Base-by-base conservation (phyloP, 2,329 filamentous ascomycete species). In the Botryotinia globosa region DNA sequence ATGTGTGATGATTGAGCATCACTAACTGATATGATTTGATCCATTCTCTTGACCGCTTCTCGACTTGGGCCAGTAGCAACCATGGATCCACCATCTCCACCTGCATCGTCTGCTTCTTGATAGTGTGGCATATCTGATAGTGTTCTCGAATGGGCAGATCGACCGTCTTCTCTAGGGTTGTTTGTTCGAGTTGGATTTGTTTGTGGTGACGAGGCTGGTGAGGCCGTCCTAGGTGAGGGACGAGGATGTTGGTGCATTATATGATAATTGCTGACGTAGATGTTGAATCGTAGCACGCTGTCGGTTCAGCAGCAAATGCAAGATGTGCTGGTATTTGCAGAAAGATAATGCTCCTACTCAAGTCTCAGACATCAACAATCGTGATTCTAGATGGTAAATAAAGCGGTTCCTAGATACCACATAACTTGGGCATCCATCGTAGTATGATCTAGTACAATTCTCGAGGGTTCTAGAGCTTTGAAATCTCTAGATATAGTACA, bases 241-340 rank as follows among this genome's bases (percentile, higher is more conserved):
- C 94, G 90, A 78, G 92, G 91, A 83, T 94, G 93, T 84, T 97
- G 94, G 88, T 98, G 94, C 94, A 98, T 98, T 78, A 80, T 85
- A 73, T 74, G 65, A 51, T 51, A 72, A 72, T 63, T 70, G 66
- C 71, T 74, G 71, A 74, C 73, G 54, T 64, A 44, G 48, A 73
- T 68, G 74, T 73, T 71, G 74, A 76, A 68, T 73, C 63, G 68
- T 66, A 74, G 72, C 61, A 74, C 74, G 75, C 75, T 76, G 75
- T 76, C 71, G 73, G 75, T 67, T 69, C 72, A 66, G 73, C 72
- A 66, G 73, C 73, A 44, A 65, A 68, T 72, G 70, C 64, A 73
- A 59, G 73, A 73, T 63, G 64, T 62, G 69, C 73, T 72, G 64
- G 67, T 74, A 73, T 74, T 71, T 74, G 76, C 75, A 75, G 72